Base-by-base conservation (phyloP, 306 rosid species). In the Pueraria montana region DNA sequence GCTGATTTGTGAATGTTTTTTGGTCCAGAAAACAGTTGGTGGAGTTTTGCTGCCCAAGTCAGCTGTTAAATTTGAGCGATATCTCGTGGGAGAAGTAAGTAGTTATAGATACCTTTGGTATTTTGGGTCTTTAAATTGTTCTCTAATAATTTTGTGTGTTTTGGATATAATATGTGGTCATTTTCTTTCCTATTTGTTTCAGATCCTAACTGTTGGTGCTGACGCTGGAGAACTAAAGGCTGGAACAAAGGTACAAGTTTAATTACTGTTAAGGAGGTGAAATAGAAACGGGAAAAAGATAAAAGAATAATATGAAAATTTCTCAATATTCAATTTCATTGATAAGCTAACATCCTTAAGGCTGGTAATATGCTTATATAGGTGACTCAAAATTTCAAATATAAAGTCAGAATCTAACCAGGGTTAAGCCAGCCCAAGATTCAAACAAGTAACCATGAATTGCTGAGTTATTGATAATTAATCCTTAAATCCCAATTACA, bases 31-130 rank as follows among this genome's bases (percentile, higher is more conserved):
- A 96, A 89, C 99, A 69, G 80, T 91, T 48, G 98, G 98, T 66
- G 99, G 98, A 86, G 88, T 96, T 82, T 74, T 94, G 84, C 79
- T 96, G 85, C 99, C 98, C 73, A 94, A 86, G 63, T 88, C 99
- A 50, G 98, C 97, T 2, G 99, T 96, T 71, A 96, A 96, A 81
- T 96, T 88, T 66, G 99, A 96, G 89, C 94, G 92, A 42, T 92
- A 96, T 84, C 98, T 96, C 1, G 63, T 86, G 66, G 99, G 99
- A 80, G 98, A 94, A 84, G 99, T 96, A 89, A 84, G 91, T 42
- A 20, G 77, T 58, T 38, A 53, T 64, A 14, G 52, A 67, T 24
- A 11, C 43, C 74, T 63, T 21, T 21, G n/a, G 36, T 85, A 32
- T 80, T 66, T 2, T 82, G 27, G 62, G 5, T 17, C 27, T 38